Evolutionary conservation across 768 basidiomycete species (phyloP), one percentile per base, ranked within the genome.

Genomic region (Plicaturopsis crispa): DNA sequence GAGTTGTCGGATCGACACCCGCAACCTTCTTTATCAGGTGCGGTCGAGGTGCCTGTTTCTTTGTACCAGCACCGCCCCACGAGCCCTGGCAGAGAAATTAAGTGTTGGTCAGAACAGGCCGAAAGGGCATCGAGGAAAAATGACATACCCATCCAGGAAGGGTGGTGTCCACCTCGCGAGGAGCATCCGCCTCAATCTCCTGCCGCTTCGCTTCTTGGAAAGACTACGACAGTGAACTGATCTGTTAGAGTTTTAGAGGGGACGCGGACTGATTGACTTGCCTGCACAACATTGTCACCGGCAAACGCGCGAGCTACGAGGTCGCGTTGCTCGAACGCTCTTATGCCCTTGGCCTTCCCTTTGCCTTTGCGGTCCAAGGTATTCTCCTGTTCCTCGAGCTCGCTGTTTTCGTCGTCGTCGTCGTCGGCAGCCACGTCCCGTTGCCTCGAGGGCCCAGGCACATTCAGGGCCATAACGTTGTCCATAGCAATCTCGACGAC

Each of bases 261-360:
- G 8, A 8, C 23, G 2, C 13, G 19, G 37, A 33, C 19, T 14
- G 14, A 17, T 8, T 26, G 14, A 53, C 79, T 23, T 50, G 90
- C 90, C 61, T 85, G 80, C 5, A 96, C 80, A 22, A 98, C 94
- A 47, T 98, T 89, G 58, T 99, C 96, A 2, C 91, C 93, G 2
- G 93, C 94, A 64, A 99, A 99, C 0, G 96, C 96, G 39, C 80
- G 78, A 1, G 92, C 87, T 10, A 99, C 92, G 10, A 98, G 68
- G 47, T 98, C 91, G 26, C 88, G 72, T 57, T 98, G 94, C 55
- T 86, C 70, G 61, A 97, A 91, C 1, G 86, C 84, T 37, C 70
- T 73, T 0, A 75, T 55, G 17, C 64, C 65, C 47, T 51, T 66
- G 37, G 36, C 60, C 54, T 67, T 76, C 40, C 54, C 65, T 52